Evolutionary conservation across 192 early-diverging fungal species (phyloP), one percentile per base, ranked within the genome.

Genomic region (Entophlyctis luteolus): DNA sequence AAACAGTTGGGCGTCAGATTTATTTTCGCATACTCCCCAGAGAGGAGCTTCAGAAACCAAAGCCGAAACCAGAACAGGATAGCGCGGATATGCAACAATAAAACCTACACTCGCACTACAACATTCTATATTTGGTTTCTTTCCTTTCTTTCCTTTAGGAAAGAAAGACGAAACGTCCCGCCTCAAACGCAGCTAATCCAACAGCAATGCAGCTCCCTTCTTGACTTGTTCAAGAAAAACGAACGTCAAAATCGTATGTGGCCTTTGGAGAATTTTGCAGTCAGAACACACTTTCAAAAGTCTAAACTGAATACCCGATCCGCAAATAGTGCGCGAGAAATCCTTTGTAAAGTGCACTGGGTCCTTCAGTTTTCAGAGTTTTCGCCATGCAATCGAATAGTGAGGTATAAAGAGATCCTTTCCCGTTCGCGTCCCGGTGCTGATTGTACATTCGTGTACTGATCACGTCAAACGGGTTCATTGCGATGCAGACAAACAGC

Each of bases 381-480:
- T 93, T 95, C 66, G 89, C 82, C 28, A 94, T 76, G 69, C 94
- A 96, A 74, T 98, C 91, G 16, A 88, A 49, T 8, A 90, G 88
- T 47, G 78, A 87, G 74, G 81, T 87, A 80, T 98, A 98, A 54
- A 94, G 66, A 25, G 87, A 75, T 12, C 91, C 91, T 27, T 85
- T 83, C 12, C 83, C 84, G 22, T 76, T 74, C 5, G 76, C 75
- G 20, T 77, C 83, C 1, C 84, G 73, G 49, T 84, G 79, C 58
- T 96, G 92, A 68, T 96, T 95, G 79, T 93, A 96, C 91, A 96
- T 95, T 48, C 96, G 84, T 3, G 93, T 94, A 45, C 83, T 90
- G 48, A 95, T 88, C 4, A 96, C 93, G 76, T 98, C 96, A 62
- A 95, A 94, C n/a, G 96, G 94, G 59, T 98, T 96, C 94, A 98